Conservation (phyloP, 306 rosid genomes). For the Abrus precatorius region DNA sequence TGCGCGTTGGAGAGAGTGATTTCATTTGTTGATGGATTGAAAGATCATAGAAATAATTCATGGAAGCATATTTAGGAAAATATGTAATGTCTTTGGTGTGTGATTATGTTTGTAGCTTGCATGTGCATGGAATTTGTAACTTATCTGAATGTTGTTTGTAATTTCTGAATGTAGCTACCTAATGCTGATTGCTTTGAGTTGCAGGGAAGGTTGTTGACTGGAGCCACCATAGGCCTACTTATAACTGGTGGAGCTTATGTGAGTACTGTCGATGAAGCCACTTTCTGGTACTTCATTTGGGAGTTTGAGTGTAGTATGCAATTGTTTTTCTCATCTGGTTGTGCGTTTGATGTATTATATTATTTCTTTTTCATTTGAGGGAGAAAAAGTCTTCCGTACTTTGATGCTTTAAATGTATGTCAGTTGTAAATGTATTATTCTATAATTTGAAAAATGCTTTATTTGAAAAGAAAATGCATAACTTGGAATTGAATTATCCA, state of each 20-base stretch:
- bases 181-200: conserved; percentile 46
- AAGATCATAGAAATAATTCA: neutral
- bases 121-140: neutral
- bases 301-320: conserved; percentile 45
- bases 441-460: conserved; percentile 20
- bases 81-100: neutral
- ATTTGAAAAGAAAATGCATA: conserved; percentile 30
- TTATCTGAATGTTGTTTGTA: neutral
- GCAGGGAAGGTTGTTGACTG: conserved; percentile 87
- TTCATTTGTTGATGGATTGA: conserved; percentile 20
- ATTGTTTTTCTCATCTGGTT: conserved; percentile 36
- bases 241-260: conserved; percentile 98
- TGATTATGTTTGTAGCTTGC: conserved; percentile 17
- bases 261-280: conserved; percentile 99
- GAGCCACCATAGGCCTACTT: conserved; percentile 81
- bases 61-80: neutral
- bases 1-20: neutral
- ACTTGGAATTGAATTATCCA: conserved; percentile 41
- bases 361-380: conserved; percentile 16
- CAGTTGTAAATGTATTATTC: conserved; percentile 34
- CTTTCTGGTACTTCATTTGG: conserved; percentile 88
- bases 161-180: conserved; percentile 25
- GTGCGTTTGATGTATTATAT: neutral
- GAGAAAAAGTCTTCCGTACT: neutral
- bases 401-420: neutral